Evolutionary conservation across 805 yeast genomes (phyloP).

Genomic region (Candida pini): DNA sequence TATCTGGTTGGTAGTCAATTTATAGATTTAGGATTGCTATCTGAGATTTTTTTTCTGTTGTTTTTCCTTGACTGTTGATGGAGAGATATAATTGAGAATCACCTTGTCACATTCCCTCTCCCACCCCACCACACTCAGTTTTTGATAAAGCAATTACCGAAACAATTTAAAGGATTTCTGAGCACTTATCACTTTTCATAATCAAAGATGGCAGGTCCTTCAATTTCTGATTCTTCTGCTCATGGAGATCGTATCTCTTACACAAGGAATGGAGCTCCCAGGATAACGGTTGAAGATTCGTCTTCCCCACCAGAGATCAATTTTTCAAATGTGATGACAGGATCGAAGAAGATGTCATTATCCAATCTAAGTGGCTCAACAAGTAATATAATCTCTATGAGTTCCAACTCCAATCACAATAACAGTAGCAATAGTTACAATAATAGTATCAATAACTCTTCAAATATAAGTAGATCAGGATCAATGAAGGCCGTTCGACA

Average conservation of each 20-base stretch:
- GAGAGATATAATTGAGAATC: too few species aligned
- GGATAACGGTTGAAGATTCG: constrained; percentile 1
- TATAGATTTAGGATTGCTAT: too few species aligned
- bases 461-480: constrained; percentile 10
- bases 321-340: constrained; percentile 5
- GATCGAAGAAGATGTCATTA: constrained; percentile 1
- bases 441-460: background rate
- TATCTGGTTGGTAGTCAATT: too few species aligned
- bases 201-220: constrained; percentile 1
- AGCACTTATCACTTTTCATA: background rate
- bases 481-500: constrained; percentile 16
- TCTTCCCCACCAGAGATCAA: constrained; percentile 10
- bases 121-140: too few species aligned
- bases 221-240: constrained; percentile 4
- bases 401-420: too few species aligned
- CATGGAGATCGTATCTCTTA: background rate
- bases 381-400: background rate
- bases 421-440: background rate
- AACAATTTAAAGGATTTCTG: too few species aligned
- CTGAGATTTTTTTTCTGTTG: too few species aligned
- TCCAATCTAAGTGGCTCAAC: background rate
- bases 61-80: too few species aligned
- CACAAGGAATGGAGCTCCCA: constrained; percentile 10
- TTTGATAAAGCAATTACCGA: too few species aligned
- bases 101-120: too few species aligned